A percentile compares a stretch with the other conserved stretches of the same genome.
Evolutionary conservation across 148 eudicot species (phyloP).

Genomic region (Hydrangea macrophylla): DNA sequence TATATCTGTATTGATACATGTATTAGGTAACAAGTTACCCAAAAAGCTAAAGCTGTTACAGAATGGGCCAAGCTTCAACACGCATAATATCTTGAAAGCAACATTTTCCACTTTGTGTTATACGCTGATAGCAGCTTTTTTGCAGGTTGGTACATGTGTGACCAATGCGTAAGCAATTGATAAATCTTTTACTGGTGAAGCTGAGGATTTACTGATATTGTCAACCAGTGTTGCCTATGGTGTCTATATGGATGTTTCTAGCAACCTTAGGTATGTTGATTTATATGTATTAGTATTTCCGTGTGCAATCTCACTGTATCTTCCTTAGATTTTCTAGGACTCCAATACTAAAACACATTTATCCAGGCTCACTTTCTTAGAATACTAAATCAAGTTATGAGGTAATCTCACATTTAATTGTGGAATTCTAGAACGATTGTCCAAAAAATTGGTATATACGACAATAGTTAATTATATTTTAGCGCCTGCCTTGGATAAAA

Average conservation of each 20-base stretch:
- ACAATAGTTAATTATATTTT: too few species aligned
- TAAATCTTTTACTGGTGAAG: constrained; percentile 74
- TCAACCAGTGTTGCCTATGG: constrained; percentile 81
- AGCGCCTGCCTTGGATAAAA: too few species aligned
- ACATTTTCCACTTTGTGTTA: background rate
- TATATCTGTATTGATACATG: too few species aligned
- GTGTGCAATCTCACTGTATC: too few species aligned
- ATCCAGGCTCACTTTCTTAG: background rate
- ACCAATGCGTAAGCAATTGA: constrained; percentile 69
- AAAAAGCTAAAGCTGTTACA: too few species aligned
- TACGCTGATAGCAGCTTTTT: constrained; percentile 8
- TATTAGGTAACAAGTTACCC: too few species aligned
- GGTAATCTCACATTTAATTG: too few species aligned
- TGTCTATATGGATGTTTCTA: constrained; percentile 74
- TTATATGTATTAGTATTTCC: background rate
- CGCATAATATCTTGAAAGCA: constrained; percentile 4
- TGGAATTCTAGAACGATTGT: too few species aligned
- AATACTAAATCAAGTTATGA: background rate
- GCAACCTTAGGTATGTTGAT: constrained; percentile 68
- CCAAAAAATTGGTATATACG: too few species aligned
- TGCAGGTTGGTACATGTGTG: constrained; percentile 77
- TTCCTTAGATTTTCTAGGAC: background rate
- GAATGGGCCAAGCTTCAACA: too few species aligned
- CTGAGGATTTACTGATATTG: constrained; percentile 76
- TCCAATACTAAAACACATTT: background rate